Conservation (phyloP, 1,284 basidiomycete species). For the Boletus smithii region DNA sequence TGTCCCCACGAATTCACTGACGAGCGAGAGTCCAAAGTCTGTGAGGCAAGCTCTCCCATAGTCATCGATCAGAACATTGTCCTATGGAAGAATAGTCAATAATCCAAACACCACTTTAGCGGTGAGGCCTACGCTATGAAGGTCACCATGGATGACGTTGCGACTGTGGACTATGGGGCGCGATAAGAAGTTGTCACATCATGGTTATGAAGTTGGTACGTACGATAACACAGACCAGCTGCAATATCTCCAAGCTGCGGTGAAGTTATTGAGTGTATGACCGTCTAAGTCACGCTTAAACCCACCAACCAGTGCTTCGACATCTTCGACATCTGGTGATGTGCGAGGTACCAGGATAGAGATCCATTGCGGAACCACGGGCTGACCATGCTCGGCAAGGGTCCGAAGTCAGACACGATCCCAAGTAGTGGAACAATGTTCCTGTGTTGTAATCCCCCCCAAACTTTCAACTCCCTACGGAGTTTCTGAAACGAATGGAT, state of each 20-base stretch:
- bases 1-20: slow-evolving; percentile 32
- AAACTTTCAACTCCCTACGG: slow-evolving; percentile 27
- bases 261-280: background rate
- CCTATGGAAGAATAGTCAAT: slow-evolving; percentile 17
- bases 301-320: slow-evolving; percentile 20
- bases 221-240: slow-evolving; percentile 29
- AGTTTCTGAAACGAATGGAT: slow-evolving; percentile 19
- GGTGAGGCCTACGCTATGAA: slow-evolving; percentile 25
- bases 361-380: slow-evolving; percentile 32
- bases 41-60: slow-evolving; percentile 25
- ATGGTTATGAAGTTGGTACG: slow-evolving; percentile 1
- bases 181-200: background rate
- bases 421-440: slow-evolving; percentile 32
- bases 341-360: slow-evolving; percentile 18
- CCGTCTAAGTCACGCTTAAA: background rate
- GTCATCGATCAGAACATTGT: slow-evolving; percentile 27
- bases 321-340: background rate
- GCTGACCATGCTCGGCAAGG: slow-evolving; percentile 25
- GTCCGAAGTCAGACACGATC: slow-evolving; percentile 21
- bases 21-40: slow-evolving; percentile 40
- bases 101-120: background rate
- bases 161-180: slow-evolving; percentile 20
- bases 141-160: slow-evolving; percentile 26
- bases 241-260: slow-evolving; percentile 26
- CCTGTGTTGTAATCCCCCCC: slow-evolving; percentile 21